Base-by-base conservation (phyloP, 78 protist genomes). In the Polysphondylium violaceum region DNA sequence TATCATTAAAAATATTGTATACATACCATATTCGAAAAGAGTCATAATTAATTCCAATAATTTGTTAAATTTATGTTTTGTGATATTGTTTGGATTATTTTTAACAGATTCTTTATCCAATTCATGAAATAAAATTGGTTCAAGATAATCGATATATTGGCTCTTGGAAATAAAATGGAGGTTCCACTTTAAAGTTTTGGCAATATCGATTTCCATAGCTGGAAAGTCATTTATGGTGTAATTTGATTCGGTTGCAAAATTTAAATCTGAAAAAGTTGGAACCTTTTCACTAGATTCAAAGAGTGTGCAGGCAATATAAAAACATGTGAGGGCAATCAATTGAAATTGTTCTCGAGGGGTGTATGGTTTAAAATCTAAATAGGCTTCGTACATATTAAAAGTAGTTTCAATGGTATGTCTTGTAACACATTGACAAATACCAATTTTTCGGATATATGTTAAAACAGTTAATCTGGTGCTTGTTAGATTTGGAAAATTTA, bases 241-340 rank as follows among this genome's bases (percentile, higher is more conserved):
- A 1, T 29, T 6, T 29, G 19, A 23, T 2, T 47, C 29, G 17
- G 76, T 69, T 14, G 76, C 40, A 21, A 17, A 35, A 29, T 69
- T 69, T 47, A 69, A 47, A 38, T 69, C 76, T 11, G 7, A 3
- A 44, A 35, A 17, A 0, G 60, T 29, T 43, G 76, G 76, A 29
- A 38, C 56, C 23, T n/a, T 38, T 69, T 27, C 41, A 17, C 44
- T 59, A 50, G 35, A 25, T 51, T 51, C 78, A 25, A 50, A 41
- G 1, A 50, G 11, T 72, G 44, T 72, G 2, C 59, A 29, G 3
- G 78, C 78, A 27, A 72, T 72, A 17, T 14, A 33, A 23, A 72
- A 51, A 31, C 64, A 29, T 1, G 63, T 25, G 29, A 51, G 17
- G 2, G 64, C 78, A 53, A 50, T 17, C 23, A 72, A 50, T 50